phyloP scores from a whole-genome alignment of 73 alveolate species.

The Stentor roeselii region DNA sequence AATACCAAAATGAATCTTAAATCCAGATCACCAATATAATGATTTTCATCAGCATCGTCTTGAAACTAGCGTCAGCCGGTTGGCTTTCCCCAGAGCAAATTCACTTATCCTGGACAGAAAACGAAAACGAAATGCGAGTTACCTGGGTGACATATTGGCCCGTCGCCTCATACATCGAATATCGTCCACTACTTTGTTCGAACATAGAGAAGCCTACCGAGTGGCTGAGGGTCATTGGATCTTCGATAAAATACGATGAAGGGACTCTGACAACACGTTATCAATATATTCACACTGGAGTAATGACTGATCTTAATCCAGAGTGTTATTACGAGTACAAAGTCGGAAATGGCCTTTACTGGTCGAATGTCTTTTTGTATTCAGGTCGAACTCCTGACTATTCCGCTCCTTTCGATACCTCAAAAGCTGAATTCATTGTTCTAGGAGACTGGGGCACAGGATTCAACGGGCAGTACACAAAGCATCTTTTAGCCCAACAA shows the following conservation, averaged over 20 bases:
- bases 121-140: background rate
- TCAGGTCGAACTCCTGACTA: constrained; percentile 21
- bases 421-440: background rate
- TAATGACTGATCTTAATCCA: background rate
- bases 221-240: background rate
- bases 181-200: background rate
- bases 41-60: too few species aligned
- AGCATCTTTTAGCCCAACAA: background rate
- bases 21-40: too few species aligned
- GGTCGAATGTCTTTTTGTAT: background rate
- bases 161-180: background rate
- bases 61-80: too few species aligned
- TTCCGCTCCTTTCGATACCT: background rate
- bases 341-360: background rate
- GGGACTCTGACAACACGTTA: background rate
- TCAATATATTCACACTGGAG: constrained; percentile 13
- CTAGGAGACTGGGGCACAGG: constrained; percentile 28
- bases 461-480: background rate
- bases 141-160: background rate
- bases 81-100: constrained; percentile 14
- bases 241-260: background rate
- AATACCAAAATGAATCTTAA: too few species aligned
- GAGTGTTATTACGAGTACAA: background rate
- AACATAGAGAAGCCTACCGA: background rate
- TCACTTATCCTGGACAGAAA: background rate